These are phyloP conservation scores for Cutaneotrichosporon sp. DNA, from an alignment of 1,284 basidiomycete genomes.

Conservation along the genomic window DNA sequence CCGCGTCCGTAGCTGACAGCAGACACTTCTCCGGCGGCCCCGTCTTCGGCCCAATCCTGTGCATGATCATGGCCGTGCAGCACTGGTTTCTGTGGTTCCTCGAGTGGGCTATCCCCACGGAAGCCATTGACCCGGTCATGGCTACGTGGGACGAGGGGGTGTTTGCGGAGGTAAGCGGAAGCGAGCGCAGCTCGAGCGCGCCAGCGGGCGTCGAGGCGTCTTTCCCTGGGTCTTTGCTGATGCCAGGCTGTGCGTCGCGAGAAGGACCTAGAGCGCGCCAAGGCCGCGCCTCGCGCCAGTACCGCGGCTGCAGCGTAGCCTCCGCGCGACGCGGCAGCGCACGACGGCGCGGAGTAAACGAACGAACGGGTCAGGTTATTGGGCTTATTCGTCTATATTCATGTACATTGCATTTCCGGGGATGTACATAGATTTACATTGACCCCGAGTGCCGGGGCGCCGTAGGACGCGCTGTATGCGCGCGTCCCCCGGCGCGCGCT, in stretches of 20 bases:
- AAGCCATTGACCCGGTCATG: constrained; percentile 41
- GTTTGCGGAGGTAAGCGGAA: constrained; percentile 23
- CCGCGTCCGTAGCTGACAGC: constrained; percentile 3
- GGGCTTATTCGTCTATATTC: too few species aligned
- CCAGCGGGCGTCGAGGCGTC: too few species aligned
- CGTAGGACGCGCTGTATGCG: neutral
- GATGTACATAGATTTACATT: too few species aligned
- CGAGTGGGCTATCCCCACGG: constrained; percentile 36
- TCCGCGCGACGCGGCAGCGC: too few species aligned
- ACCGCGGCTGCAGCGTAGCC: too few species aligned
- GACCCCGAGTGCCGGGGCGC: too few species aligned
- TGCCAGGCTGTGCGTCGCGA: neutral
- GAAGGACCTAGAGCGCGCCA: too few species aligned
- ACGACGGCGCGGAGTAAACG: too few species aligned
- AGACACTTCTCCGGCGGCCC: constrained; percentile 47
- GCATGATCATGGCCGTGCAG: constrained; percentile 50
- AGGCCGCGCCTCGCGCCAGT: too few species aligned
- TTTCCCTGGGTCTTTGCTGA: neutral
- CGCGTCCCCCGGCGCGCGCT: neutral
- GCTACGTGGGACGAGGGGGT: constrained; percentile 19
- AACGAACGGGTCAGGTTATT: too few species aligned
- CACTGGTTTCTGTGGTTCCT: constrained; percentile 45
- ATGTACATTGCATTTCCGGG: too few species aligned
- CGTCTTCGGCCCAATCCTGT: constrained; percentile 50
- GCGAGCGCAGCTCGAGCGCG: too few species aligned